These are phyloP conservation scores for Globisporangium paroecandrum DNA, from an alignment of 352 stramenopile species.

Conservation along the genomic window DNA sequence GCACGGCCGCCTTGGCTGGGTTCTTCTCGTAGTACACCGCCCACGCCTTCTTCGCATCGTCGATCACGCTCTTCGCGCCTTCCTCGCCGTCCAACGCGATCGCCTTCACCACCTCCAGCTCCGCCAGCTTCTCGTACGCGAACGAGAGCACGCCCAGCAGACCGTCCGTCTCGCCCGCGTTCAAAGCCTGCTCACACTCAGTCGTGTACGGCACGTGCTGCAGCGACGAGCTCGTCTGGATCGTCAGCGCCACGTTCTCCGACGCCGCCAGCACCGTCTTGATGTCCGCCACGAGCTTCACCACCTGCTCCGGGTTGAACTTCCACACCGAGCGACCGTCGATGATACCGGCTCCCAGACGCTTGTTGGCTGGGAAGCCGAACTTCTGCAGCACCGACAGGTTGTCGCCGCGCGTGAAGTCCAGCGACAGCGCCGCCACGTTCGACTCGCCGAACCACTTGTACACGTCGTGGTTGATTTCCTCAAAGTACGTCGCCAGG, in stretches of 20 bases:
- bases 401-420: constrained; percentile 91
- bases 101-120: constrained; percentile 83
- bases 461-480: constrained; percentile 86
- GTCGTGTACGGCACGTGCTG: constrained; percentile 90
- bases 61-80: constrained; percentile 42
- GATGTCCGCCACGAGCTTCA: constrained; percentile 52
- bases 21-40: constrained; percentile 82
- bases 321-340: constrained; percentile 91
- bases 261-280: constrained; percentile 53
- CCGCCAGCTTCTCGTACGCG: constrained; percentile 87
- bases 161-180: constrained; percentile 67
- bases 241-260: constrained; percentile 47
- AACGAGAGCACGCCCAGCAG: constrained; percentile 82
- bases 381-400: constrained; percentile 80
- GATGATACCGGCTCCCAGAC: constrained; percentile 86
- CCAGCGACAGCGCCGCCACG: constrained; percentile 83
- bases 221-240: constrained; percentile 88
- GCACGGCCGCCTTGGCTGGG: constrained; percentile 61
- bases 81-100: constrained; percentile 60
- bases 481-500: constrained; percentile 88
- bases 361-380: constrained; percentile 82
- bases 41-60: constrained; percentile 63
- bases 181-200: constrained; percentile 65
- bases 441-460: constrained; percentile 81
- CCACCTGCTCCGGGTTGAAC: constrained; percentile 66